phyloP scores from a whole-genome alignment of 495 filamentous ascomycete genomes.

The Trichocladium antarcticum region DNA sequence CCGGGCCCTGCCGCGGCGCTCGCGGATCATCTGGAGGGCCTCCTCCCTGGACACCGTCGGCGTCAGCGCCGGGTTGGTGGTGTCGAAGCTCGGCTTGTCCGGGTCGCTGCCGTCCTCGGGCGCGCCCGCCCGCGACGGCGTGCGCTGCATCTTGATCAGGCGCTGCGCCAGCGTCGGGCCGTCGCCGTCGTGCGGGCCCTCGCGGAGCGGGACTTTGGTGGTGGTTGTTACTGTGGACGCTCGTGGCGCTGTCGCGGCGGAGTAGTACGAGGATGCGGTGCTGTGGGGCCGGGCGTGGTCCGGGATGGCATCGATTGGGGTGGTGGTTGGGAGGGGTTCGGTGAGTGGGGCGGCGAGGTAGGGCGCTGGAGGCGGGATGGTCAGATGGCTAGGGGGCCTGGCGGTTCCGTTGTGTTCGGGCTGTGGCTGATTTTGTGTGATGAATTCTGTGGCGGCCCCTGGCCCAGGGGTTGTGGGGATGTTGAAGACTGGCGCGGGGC shows the following conservation, averaged over 20 bases:
- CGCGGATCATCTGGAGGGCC: constrained; percentile 45
- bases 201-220: constrained; percentile 39
- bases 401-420: not conserved
- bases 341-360: not conserved
- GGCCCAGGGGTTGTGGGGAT: constrained; percentile 29
- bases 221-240: constrained; percentile 32
- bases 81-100: constrained; percentile 30
- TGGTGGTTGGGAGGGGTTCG: not conserved
- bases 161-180: constrained; percentile 22
- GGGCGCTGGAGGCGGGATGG: not conserved
- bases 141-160: constrained; percentile 23
- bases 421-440: not conserved
- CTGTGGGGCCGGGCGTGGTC: constrained; percentile 14
- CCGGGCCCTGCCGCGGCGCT: constrained; percentile 38
- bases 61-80: constrained; percentile 39
- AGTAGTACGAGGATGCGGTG: constrained; percentile 27
- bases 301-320: not conserved
- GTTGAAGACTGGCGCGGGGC: constrained; percentile 18
- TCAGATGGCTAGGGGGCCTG: not conserved
- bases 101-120: not conserved
- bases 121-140: constrained; percentile 27
- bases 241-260: too few species aligned
- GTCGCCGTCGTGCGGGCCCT: constrained; percentile 15
- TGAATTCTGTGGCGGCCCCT: not conserved
- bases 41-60: constrained; percentile 49